Evolutionary conservation across 352 stramenopile genomes (phyloP).

Genomic region (Pythium brassicae): DNA sequence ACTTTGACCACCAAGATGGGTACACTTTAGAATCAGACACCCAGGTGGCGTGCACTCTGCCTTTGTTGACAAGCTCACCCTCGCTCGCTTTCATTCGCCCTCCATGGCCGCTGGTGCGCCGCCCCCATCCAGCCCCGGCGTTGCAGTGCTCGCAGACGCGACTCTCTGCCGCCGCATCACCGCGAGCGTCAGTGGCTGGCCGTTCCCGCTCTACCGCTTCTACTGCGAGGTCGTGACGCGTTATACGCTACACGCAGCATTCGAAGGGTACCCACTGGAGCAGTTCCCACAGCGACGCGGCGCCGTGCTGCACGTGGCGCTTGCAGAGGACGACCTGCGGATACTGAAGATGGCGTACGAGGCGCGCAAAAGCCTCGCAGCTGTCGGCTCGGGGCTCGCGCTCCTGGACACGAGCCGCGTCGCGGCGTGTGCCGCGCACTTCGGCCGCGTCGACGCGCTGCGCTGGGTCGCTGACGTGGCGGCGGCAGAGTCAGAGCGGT

Average conservation of each 20-base stretch:
- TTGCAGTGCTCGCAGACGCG: constrained; percentile 1
- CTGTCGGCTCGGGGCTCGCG: neutral
- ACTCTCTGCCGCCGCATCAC: constrained; percentile 4
- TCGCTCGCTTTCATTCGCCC: too few species aligned
- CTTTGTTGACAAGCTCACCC: too few species aligned
- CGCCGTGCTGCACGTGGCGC: constrained; percentile 1
- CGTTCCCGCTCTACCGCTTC: constrained; percentile 1
- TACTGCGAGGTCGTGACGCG: neutral
- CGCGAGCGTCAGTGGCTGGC: neutral
- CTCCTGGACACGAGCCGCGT: neutral
- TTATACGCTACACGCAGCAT: neutral
- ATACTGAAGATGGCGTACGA: neutral
- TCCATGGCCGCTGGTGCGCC: too few species aligned
- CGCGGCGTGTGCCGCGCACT: constrained; percentile 1
- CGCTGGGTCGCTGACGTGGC: neutral
- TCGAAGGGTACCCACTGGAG: neutral
- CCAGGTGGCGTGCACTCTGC: too few species aligned
- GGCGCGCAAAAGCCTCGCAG: neutral
- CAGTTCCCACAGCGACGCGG: neutral
- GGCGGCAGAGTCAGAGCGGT: neutral
- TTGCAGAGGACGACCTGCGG: neutral
- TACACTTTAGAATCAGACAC: too few species aligned
- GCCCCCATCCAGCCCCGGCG: too few species aligned
- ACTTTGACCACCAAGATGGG: too few species aligned
- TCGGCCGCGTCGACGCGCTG: neutral